These are phyloP conservation scores for Syncephalastrum monosporum DNA, from an alignment of 371 early-diverging fungal species.

Conservation along the genomic window DNA sequence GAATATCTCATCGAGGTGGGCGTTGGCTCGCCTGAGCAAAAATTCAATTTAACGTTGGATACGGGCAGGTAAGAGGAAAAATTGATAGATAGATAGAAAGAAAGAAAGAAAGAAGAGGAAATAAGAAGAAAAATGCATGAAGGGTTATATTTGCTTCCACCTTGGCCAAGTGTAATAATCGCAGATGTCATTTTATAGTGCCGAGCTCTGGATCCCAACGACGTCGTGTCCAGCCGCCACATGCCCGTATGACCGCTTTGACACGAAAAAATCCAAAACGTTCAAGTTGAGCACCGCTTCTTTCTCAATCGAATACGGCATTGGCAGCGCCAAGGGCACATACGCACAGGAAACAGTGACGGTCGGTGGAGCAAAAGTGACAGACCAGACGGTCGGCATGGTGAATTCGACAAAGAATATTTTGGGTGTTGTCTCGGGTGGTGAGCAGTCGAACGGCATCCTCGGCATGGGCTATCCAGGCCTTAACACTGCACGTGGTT, in stretches of 20 bases:
- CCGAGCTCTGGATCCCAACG: slow-evolving; percentile 46
- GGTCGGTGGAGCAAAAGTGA: slow-evolving; percentile 19
- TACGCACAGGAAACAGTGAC: slow-evolving; percentile 30
- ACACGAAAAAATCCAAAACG: slow-evolving; percentile 28
- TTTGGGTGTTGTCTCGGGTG: slow-evolving; percentile 13
- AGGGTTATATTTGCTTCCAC: too few relatives aligned
- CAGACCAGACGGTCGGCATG: slow-evolving; percentile 26
- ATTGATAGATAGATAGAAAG: too few relatives aligned
- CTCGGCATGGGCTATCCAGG: slow-evolving; percentile 30
- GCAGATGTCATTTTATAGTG: slow-evolving; percentile 14
- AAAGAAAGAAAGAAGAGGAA: not conserved
- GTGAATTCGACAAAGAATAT: slow-evolving; percentile 20
- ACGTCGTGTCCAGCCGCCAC: slow-evolving; percentile 20
- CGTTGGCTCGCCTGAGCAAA: slow-evolving; percentile 23
- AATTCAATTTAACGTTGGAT: slow-evolving; percentile 23
- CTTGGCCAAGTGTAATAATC: not conserved
- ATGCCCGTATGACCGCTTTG: slow-evolving; percentile 42
- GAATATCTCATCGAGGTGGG: slow-evolving; percentile 21
- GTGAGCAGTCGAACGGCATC: slow-evolving; percentile 27
- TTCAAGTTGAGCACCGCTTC: slow-evolving; percentile 19
- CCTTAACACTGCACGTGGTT: slow-evolving; percentile 17
- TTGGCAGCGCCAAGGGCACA: slow-evolving; percentile 41
- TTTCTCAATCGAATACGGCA: slow-evolving; percentile 41
- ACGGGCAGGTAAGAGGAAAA: slow-evolving; percentile 20
- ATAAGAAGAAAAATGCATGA: not conserved